Conservation (phyloP, 2,329 filamentous ascomycete species). For the Aureobasidium sp. region DNA sequence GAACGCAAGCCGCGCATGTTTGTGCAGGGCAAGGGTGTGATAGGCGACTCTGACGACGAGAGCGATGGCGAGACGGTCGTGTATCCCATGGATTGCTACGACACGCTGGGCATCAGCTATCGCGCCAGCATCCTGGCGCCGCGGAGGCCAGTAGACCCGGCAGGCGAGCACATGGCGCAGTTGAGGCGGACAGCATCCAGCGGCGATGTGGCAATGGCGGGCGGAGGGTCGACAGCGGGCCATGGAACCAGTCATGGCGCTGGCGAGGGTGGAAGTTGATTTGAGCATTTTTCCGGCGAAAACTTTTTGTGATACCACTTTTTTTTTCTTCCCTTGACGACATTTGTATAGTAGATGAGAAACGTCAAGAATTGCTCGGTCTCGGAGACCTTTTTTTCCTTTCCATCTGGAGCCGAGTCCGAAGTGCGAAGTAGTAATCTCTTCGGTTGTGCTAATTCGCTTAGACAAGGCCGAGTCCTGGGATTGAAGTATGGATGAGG, state of each 20-base stretch:
- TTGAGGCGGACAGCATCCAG: conserved; percentile 5
- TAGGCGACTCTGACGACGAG: conserved; percentile 80
- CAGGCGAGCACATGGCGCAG: conserved; percentile 7
- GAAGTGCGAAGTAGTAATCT: background rate
- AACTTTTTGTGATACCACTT: conserved; percentile 12
- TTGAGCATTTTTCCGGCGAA: conserved; percentile 6
- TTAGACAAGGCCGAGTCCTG: background rate
- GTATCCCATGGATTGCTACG: conserved; percentile 66
- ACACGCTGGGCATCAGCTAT: conserved; percentile 48
- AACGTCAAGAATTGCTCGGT: conserved; percentile 71
- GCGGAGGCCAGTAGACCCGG: conserved; percentile 9
- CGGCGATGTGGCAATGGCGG: conserved; percentile 14
- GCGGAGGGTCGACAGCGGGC: conserved; percentile 14
- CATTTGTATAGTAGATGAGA: conserved; percentile 71
- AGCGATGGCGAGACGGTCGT: conserved; percentile 67
- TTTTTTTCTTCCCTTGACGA: conserved; percentile 21
- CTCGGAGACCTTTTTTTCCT: conserved; percentile 13
- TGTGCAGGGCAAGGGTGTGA: conserved; percentile 23
- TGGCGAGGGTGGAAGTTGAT: conserved; percentile 1
- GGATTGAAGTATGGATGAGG: background rate
- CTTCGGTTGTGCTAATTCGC: background rate
- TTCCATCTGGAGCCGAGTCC: background rate
- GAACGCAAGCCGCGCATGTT: conserved; percentile 28
- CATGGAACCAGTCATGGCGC: conserved; percentile 9
- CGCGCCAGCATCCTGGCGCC: conserved; percentile 39